Evolutionary conservation across 1,284 basidiomycete genomes (phyloP), one percentile per base, ranked within the genome.

Genomic region (Heterobasidion occidentale): DNA sequence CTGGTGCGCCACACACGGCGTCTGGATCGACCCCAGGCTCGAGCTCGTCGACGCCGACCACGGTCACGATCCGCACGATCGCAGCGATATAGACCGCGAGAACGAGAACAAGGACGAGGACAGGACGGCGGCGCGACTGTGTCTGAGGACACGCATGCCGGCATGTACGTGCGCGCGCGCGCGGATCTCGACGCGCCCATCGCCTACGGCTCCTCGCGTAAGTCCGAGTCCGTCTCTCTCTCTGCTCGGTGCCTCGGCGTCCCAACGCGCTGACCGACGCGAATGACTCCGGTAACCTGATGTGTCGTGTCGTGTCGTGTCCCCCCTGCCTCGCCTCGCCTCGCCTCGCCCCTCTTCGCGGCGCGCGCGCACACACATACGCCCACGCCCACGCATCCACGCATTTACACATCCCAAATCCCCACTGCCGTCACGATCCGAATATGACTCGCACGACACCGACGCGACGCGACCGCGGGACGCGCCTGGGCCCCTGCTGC

Each of bases 11-110:
- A 60, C 67, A 34, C 74, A 77, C 61, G 68, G 67, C 55, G 65
- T 84, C 50, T 62, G 64, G 56, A 74, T 84, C 55, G 79, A 82
- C 64, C 55, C 69, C 14, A 67, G 73, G 48, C 62, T 85, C n/a
- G 64, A 69, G 48, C 59, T 84, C 54, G 58, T 62, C 52, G 62
- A 48, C 46, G 34, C 54, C 27, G 51, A 60, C 15, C 45, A 47
- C 53, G 45, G 9, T 27, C 53, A 27, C 27, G 27, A 27, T 27
- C 36, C 51, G 14, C 51, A 11, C 36, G 9, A 8, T 17, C 51
- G 17, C 51, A n/a, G 36, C 51, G 20, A 17, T n/a, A n/a, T n/a
- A n/a, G n/a, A n/a, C n/a, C n/a, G n/a, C n/a, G n/a, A n/a, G n/a
- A n/a, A n/a, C n/a, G n/a, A n/a, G n/a, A n/a, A n/a, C n/a, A n/a